A percentile compares a stretch with the other conserved stretches of the same genome.
These are phyloP conservation scores for Boletus vermiculosoides DNA, from an alignment of 768 basidiomycete genomes.

Conservation along the genomic window DNA sequence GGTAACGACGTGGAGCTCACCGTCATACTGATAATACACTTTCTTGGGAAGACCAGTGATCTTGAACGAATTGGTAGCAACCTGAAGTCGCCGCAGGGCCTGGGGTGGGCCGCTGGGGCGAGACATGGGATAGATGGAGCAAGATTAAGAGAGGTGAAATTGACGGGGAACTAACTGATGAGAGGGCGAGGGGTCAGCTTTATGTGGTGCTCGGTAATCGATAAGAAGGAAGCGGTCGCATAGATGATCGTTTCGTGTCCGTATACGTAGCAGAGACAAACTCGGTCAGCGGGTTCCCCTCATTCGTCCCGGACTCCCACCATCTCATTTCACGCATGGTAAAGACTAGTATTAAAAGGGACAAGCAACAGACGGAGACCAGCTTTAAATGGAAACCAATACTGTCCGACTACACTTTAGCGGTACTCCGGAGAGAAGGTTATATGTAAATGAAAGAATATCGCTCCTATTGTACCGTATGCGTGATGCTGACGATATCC, in stretches of 20 bases:
- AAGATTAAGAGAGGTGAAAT: neutral
- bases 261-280: neutral
- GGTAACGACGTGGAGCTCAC: slow-evolving; percentile 19
- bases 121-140: slow-evolving; percentile 23
- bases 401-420: slow-evolving; percentile 25
- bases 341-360: slow-evolving; percentile 21
- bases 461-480: slow-evolving; percentile 33
- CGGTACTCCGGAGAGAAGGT: slow-evolving; percentile 31
- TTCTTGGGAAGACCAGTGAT: slow-evolving; percentile 28
- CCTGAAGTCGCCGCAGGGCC: slow-evolving; percentile 20
- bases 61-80: slow-evolving; percentile 35
- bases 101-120: slow-evolving; percentile 16
- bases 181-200: neutral
- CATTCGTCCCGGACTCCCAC: too few species aligned
- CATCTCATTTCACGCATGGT: neutral
- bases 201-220: slow-evolving; percentile 19
- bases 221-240: slow-evolving; percentile 20
- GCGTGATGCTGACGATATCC: slow-evolving; percentile 29
- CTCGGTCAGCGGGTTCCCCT: too few species aligned
- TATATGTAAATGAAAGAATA: slow-evolving; percentile 34
- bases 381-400: slow-evolving; percentile 28
- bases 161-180: neutral
- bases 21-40: slow-evolving; percentile 33
- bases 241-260: neutral
- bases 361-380: slow-evolving; percentile 25